phyloP scores from a whole-genome alignment of 1,284 basidiomycete species.

The Moesziomyces globuligerus region DNA sequence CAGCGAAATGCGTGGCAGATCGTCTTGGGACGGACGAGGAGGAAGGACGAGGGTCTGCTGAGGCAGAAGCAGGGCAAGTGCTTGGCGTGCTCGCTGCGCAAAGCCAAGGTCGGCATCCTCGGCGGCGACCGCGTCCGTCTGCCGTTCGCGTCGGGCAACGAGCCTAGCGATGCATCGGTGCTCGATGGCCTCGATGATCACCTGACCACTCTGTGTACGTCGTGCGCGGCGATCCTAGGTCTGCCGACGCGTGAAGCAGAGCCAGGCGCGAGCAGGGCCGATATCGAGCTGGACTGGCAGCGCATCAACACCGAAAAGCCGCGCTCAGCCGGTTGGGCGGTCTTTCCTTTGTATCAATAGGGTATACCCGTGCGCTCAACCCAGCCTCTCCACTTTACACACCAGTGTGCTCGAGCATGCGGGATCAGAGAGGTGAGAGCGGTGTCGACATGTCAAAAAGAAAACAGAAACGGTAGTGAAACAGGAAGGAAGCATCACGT shows the following conservation, averaged over 20 bases:
- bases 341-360: slow-evolving; percentile 38
- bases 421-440: slow-evolving; percentile 14
- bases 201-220: slow-evolving; percentile 25
- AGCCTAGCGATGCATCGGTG: neutral
- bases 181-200: slow-evolving; percentile 33
- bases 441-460: slow-evolving; percentile 22
- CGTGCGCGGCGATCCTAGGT: slow-evolving; percentile 36
- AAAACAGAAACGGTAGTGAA: slow-evolving; percentile 10
- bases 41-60: slow-evolving; percentile 32
- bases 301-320: slow-evolving; percentile 18
- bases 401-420: no score
- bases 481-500: slow-evolving; percentile 13
- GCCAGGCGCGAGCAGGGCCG: neutral
- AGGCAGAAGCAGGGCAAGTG: slow-evolving; percentile 41
- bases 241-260: slow-evolving; percentile 9
- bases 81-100: slow-evolving; percentile 32
- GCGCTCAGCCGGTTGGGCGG: slow-evolving; percentile 24
- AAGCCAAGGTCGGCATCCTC: slow-evolving; percentile 42
- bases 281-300: slow-evolving; percentile 23
- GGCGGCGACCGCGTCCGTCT: slow-evolving; percentile 34
- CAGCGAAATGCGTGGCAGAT: slow-evolving; percentile 12
- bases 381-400: neutral
- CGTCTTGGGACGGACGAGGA: slow-evolving; percentile 11
- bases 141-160: neutral
- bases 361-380: slow-evolving; percentile 2